Percentiles rank a stretch among this genome's conserved stretches.
phyloP scores from a whole-genome alignment of 2,329 filamentous ascomycete species.

The Pseudogymnoascus sp. region DNA sequence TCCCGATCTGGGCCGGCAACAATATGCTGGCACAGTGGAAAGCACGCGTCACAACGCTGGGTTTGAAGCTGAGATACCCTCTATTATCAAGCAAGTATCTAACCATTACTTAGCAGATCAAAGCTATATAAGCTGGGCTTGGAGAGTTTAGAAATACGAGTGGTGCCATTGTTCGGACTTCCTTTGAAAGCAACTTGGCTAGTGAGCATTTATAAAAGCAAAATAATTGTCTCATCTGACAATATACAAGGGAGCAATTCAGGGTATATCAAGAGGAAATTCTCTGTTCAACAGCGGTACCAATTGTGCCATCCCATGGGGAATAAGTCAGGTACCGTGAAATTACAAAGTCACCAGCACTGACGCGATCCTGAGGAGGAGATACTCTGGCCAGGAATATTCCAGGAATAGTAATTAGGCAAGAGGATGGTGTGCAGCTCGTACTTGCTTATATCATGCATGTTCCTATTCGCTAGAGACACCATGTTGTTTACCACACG shows the following conservation, averaged over 20 bases:
- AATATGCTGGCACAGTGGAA: neutral
- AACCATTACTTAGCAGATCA: neutral
- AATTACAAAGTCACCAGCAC: neutral
- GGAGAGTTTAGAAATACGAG: neutral
- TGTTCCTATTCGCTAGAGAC: conserved; percentile 1
- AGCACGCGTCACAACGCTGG: neutral
- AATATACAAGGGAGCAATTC: neutral
- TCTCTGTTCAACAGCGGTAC: neutral
- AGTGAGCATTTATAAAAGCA: neutral
- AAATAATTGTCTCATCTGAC: neutral
- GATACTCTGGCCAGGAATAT: neutral
- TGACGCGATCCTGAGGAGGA: neutral
- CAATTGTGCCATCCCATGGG: neutral
- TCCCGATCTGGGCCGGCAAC: neutral
- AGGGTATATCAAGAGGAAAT: neutral
- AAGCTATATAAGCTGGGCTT: neutral
- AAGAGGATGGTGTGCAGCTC: neutral
- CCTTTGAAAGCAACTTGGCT: neutral
- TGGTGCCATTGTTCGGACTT: neutral
- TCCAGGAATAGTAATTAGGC: neutral
- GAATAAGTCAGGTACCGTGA: neutral
- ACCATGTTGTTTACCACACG: conserved; percentile 4
- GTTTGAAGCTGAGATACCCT: neutral
- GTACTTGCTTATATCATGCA: conserved; percentile 7
- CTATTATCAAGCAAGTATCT: neutral